Percentiles rank a stretch among this genome's conserved stretches.
Conservation (phyloP, 345 rosid species). For the Gynandropsis gynandra region DNA sequence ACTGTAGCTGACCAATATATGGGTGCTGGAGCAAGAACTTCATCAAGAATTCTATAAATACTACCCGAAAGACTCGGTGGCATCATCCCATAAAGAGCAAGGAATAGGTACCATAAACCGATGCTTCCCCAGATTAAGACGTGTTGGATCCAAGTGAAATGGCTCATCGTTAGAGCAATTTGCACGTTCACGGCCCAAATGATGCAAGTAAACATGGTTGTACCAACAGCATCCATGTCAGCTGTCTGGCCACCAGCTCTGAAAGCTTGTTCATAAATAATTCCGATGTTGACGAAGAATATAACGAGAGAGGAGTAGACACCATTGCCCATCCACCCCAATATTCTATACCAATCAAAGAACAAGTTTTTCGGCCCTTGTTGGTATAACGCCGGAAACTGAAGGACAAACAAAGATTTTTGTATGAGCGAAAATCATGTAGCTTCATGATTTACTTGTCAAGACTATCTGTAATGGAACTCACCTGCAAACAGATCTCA, state of each 20-base stretch:
- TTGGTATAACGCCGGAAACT: constrained; percentile 96
- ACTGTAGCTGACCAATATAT: constrained; percentile 65
- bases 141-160: constrained; percentile 97
- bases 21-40: constrained; percentile 81
- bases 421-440: constrained; percentile 4
- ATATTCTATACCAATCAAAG: constrained; percentile 81
- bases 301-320: constrained; percentile 61
- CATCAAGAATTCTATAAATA: constrained; percentile 54
- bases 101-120: constrained; percentile 69
- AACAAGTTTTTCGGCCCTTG: constrained; percentile 86
- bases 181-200: constrained; percentile 87
- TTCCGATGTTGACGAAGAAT: constrained; percentile 60
- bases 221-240: constrained; percentile 74
- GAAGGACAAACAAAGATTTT: constrained; percentile 13
- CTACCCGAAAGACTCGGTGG: constrained; percentile 59
- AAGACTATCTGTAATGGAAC: constrained; percentile 14
- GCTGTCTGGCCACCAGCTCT: constrained; percentile 66
- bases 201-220: constrained; percentile 91
- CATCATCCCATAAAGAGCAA: constrained; percentile 61
- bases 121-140: constrained; percentile 85
- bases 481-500: constrained; percentile 91
- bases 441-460: constrained; percentile 1
- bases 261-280: constrained; percentile 71
- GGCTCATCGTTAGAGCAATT: constrained; percentile 85
- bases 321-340: constrained; percentile 94